Evolutionary conservation across 1,284 basidiomycete species (phyloP).

Genomic region (Microbotryomycetes sp.): DNA sequence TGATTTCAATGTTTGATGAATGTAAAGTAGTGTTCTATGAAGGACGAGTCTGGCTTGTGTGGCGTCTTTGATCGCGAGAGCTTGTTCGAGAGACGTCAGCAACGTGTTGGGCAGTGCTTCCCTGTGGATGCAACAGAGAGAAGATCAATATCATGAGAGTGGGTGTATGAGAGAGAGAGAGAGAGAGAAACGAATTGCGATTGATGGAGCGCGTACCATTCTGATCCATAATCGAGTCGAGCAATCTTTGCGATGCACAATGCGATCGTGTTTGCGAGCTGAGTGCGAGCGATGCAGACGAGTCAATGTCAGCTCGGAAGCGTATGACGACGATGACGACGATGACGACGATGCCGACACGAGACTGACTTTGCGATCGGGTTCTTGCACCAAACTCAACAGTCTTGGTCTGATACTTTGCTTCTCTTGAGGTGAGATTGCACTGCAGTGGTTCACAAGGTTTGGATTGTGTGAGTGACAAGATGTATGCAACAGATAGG

Average conservation of each 20-base stretch:
- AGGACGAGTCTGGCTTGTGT: slow-evolving; percentile 21
- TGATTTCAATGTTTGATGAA: slow-evolving; percentile 32
- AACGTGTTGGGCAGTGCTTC: slow-evolving; percentile 30
- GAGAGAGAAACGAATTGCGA: not conserved
- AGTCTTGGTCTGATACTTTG: slow-evolving; percentile 26
- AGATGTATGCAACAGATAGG: not conserved
- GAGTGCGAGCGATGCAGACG: not conserved
- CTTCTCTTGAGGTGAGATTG: slow-evolving; percentile 27
- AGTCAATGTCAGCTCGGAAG: not conserved
- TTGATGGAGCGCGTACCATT: slow-evolving; percentile 24
- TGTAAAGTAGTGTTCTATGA: slow-evolving; percentile 31
- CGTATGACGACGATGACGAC: not conserved
- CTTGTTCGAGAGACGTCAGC: slow-evolving; percentile 25
- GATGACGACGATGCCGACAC: not conserved
- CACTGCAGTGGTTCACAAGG: slow-evolving; percentile 16
- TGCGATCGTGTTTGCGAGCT: slow-evolving; percentile 35
- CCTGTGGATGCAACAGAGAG: slow-evolving; percentile 12
- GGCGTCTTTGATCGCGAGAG: slow-evolving; percentile 11
- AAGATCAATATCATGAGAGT: not conserved
- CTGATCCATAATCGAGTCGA: slow-evolving; percentile 30
- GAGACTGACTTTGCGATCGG: slow-evolving; percentile 24
- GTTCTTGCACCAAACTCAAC: slow-evolving; percentile 31
- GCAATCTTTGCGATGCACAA: slow-evolving; percentile 36
- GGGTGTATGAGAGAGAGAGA: not conserved
- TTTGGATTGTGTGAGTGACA: not conserved